phyloP scores from a whole-genome alignment of 2,329 filamentous ascomycete species.

The Phaeophleospora eucalypticola region DNA sequence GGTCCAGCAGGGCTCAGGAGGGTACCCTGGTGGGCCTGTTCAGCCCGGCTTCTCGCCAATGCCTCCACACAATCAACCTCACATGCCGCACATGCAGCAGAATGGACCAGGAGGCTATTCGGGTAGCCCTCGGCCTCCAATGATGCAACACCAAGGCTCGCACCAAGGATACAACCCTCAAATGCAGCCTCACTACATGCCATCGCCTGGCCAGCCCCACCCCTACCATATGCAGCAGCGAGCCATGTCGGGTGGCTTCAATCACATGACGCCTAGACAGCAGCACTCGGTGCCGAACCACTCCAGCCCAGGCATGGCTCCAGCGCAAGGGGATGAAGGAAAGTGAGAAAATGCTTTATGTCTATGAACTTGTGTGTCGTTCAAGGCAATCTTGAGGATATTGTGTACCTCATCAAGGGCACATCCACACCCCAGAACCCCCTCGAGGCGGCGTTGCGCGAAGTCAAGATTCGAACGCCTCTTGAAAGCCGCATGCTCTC shows the following conservation, averaged over 20 bases:
- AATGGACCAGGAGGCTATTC: conserved; percentile 57
- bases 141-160: conserved; percentile 93
- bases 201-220: conserved; percentile 22
- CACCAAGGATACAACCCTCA: conserved; percentile 67
- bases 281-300: conserved; percentile 30
- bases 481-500: no score
- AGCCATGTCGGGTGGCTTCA: conserved; percentile 30
- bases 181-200: conserved; percentile 18
- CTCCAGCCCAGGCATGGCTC: conserved; percentile 27
- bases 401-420: no score
- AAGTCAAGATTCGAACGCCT: no score
- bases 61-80: conserved; percentile 63
- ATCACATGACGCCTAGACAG: conserved; percentile 34
- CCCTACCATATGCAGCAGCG: conserved; percentile 28
- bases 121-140: conserved; percentile 78
- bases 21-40: conserved; percentile 65
- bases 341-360: conserved; percentile 20
- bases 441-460: no score
- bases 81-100: conserved; percentile 39
- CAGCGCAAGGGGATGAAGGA: conserved; percentile 27
- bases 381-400: background rate
- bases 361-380: background rate
- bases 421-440: no score
- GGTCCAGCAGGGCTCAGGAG: conserved; percentile 68
- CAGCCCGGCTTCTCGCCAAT: conserved; percentile 70